phyloP scores from a whole-genome alignment of 2,329 filamentous ascomycete genomes.

The Fulvia fulva region DNA sequence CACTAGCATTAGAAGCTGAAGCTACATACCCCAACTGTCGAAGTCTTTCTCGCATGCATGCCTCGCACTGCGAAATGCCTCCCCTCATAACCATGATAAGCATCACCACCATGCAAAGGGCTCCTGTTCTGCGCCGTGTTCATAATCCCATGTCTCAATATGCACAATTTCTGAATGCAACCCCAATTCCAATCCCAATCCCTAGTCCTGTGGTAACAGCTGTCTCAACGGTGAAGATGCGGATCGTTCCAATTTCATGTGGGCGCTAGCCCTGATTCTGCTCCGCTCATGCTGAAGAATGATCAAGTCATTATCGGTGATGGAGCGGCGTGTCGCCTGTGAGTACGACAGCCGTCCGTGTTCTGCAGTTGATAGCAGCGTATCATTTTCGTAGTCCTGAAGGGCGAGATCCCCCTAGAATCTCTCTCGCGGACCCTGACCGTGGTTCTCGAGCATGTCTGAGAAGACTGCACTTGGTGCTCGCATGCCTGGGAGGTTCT shows the following conservation, averaged over 20 bases:
- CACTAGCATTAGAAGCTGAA: constrained; percentile 8
- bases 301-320: constrained; percentile 3
- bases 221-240: not conserved
- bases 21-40: too few relatives aligned
- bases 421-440: constrained; percentile 29
- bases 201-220: not conserved
- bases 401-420: constrained; percentile 4
- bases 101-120: not conserved
- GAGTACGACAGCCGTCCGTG: not conserved
- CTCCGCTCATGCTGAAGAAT: not conserved
- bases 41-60: not conserved
- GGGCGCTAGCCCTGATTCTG: not conserved
- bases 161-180: constrained; percentile 2
- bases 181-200: not conserved
- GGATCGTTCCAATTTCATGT: not conserved
- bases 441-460: constrained; percentile 77
- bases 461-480: constrained; percentile 88
- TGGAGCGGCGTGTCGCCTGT: not conserved
- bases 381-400: not conserved
- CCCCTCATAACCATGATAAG: not conserved
- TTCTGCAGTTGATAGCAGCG: not conserved
- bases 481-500: constrained; percentile 61
- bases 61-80: not conserved
- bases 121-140: constrained; percentile 6
- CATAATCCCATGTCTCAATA: constrained; percentile 2